Evolutionary conservation across 805 yeast genomes (phyloP), one percentile per base, ranked within the genome.

Genomic region (Candida lessepsii): DNA sequence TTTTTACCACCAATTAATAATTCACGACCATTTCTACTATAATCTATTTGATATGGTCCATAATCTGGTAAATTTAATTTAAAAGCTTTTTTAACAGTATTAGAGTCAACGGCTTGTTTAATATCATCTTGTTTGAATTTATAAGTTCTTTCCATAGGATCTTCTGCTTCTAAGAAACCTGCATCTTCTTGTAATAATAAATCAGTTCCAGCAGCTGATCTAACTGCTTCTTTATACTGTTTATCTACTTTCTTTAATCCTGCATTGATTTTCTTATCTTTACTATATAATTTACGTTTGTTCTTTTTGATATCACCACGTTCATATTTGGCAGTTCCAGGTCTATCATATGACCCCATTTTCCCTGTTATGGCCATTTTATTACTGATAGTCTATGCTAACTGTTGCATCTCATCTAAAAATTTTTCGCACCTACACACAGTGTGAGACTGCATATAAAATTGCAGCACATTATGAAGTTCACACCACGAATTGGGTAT

Each of bases 91-190:
- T 75, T 76, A 11, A 82, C 78, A 0, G 96, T 87, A 3, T 82
- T 62, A 24, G 73, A 69, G 60, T 91, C 98, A 3, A 93, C 96
- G 9, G 76, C 80, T 21, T 76, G 73, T 18, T 67, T 75, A 26
- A 93, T 82, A 37, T 91, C 96, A 10, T 75, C 75, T 59, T 93
- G 99, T 24, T 72, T 77, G 50, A 86, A 86, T 61, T 85, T 86
- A 67, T 70, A 87, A 0, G 99, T 93, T 60, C 80, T 82, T 64
- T 93, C 99, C 90, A 91, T 81, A n/a, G 47, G 47, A n/a, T 83
- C 83, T 54, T 93, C 99, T 5, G 96, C 88, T 61, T 93, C 99
- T 46, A 93, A 61, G 53, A 72, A 84, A 33, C 99, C 99, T 4
- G 73, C 76, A 20, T 84, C 83, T 65, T 93, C 98, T 45, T 85